A percentile compares a stretch with the other conserved stretches of the same genome.
Conservation (phyloP, 2,329 filamentous ascomycete genomes). For the Mycosphaerelloides madeirae region DNA sequence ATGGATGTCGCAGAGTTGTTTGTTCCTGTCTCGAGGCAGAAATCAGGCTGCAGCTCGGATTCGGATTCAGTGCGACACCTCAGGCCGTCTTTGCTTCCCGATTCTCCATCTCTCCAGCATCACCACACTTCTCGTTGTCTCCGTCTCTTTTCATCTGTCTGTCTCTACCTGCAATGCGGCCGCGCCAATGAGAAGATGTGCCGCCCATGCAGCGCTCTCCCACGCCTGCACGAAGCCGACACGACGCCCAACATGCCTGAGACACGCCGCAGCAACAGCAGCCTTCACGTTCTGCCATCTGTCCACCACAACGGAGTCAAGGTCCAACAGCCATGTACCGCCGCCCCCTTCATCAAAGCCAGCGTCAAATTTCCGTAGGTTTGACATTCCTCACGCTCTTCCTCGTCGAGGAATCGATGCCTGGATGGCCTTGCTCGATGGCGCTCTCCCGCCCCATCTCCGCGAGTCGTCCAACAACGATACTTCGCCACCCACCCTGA, state of each 20-base stretch:
- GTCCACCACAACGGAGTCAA: background rate
- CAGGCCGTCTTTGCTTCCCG: background rate
- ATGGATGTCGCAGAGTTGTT: background rate
- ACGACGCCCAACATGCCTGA: background rate
- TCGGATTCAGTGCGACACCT: background rate
- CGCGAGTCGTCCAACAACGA: slow-evolving; percentile 7
- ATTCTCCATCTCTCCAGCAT: no score
- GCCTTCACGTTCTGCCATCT: background rate
- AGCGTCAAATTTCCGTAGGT: slow-evolving; percentile 1
- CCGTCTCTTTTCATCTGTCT: no score
- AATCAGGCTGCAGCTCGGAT: background rate
- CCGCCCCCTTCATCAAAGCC: background rate
- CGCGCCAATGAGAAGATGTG: slow-evolving; percentile 28
- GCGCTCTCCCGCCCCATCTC: slow-evolving; percentile 20
- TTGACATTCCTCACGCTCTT: slow-evolving; percentile 9
- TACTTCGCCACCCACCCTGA: slow-evolving; percentile 8
- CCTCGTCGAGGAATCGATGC: slow-evolving; percentile 3
- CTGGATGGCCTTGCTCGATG: slow-evolving; percentile 18
- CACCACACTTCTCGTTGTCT: background rate
- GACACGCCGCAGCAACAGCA: background rate
- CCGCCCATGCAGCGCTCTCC: slow-evolving; percentile 4
- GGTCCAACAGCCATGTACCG: background rate
- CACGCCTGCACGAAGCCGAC: background rate
- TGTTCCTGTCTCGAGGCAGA: background rate
- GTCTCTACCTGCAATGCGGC: slow-evolving; percentile 17